Evolutionary conservation across 495 filamentous ascomycete species (phyloP), one percentile per base, ranked within the genome.

Genomic region (Bacidia rubella): DNA sequence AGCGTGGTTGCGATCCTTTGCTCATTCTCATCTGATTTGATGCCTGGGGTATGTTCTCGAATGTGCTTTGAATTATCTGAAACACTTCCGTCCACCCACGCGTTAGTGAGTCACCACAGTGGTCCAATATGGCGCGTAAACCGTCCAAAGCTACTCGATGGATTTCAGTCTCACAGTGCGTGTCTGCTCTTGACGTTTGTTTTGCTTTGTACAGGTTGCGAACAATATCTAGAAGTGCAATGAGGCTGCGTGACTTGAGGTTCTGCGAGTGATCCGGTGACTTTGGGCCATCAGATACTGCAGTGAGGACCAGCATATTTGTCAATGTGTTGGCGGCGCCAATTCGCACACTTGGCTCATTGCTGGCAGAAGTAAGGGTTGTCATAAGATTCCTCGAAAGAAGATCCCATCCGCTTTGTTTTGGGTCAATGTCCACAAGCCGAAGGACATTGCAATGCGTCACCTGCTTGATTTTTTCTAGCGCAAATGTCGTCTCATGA

Each of bases 71-170:
- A 51, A 96, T 85, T 51, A 96, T 80, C 46, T 82, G 81, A 58
- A 98, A 95, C 3, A 85, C 80, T 46, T 85, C 73, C 43, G 82
- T 76, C 92, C 92, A 98, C 20, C 87, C 89, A 49, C 77, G 77
- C 9, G 80, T 70, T 21, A 98, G 75, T 0, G 79, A 74, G 57
- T 97, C 92, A 1, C 90, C 92, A 60, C 83, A 90, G 53, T 90
- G 84, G 59, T 97, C 92, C 5, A 98, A 70, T 17, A 95, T 79
- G 51, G 74, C 76, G 58, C 85, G 85, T 23, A 98, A 68, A 1
- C 83, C 81, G 51, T 95, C 89, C 19, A 98, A 69, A 29, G 84
- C 77, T 52, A 84, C 79, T 51, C 80, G 79, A 63, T 97, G 92
- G 15, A 95, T 84, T 27, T 94, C 86, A 20, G 85, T 64, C 57